phyloP scores from a whole-genome alignment of 345 rosid genomes.

The Erodium maritimum region DNA sequence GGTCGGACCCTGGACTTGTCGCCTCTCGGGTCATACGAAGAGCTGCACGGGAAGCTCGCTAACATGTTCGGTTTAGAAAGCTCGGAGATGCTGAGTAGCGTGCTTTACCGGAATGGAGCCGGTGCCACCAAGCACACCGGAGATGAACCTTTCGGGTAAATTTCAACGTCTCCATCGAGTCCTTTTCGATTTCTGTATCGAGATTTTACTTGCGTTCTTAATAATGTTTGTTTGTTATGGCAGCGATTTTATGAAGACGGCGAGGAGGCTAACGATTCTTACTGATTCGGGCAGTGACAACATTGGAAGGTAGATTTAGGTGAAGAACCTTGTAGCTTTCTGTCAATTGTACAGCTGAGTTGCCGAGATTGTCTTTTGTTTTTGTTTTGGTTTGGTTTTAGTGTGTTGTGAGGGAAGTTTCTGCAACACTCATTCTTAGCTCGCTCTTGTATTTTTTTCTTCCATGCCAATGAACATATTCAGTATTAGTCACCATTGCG shows the following conservation, averaged over 20 bases:
- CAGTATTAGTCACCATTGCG: too few relatives aligned
- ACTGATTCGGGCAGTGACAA: slow-evolving; percentile 54
- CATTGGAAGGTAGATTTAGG: slow-evolving; percentile 33
- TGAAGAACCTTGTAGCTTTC: neutral
- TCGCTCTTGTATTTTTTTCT: too few relatives aligned
- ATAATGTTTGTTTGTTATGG: slow-evolving; percentile 2
- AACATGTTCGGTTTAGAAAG: slow-evolving; percentile 62
- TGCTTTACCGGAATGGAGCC: slow-evolving; percentile 51
- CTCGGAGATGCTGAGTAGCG: slow-evolving; percentile 55
- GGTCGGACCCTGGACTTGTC: slow-evolving; percentile 79
- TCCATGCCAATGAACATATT: too few relatives aligned
- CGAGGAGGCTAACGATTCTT: slow-evolving; percentile 69
- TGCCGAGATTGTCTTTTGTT: slow-evolving; percentile 3
- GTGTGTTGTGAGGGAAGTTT: neutral
- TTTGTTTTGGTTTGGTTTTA: slow-evolving; percentile 4
- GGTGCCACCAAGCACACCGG: slow-evolving; percentile 63
- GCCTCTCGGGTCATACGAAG: slow-evolving; percentile 62
- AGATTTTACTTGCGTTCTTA: neutral
- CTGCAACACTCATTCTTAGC: too few relatives aligned
- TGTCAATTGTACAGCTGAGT: slow-evolving; percentile 26
- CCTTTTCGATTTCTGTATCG: neutral
- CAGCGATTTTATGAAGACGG: slow-evolving; percentile 83
- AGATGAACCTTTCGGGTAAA: slow-evolving; percentile 73
- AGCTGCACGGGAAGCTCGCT: slow-evolving; percentile 50
- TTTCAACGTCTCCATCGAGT: neutral